These are phyloP conservation scores for Radiomyces spectabilis DNA, from an alignment of 192 early-diverging fungal species.

Conservation along the genomic window DNA sequence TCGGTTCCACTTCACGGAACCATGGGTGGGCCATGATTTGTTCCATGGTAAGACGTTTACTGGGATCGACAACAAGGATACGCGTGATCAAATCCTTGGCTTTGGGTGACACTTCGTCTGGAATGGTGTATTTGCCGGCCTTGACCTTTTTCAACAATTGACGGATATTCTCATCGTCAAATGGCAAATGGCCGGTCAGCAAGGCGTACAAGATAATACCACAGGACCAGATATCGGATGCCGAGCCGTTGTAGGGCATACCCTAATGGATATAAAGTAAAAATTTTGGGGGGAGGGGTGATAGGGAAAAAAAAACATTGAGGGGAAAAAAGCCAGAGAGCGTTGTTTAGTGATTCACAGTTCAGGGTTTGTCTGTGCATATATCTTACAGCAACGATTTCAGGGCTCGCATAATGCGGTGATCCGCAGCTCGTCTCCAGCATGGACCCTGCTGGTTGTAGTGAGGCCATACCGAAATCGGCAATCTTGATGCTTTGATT, in stretches of 20 bases:
- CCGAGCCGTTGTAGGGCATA: constrained; percentile 54
- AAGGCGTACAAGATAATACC: constrained; percentile 69
- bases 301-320: background rate
- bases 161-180: constrained; percentile 72
- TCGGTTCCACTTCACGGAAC: constrained; percentile 32
- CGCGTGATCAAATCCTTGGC: constrained; percentile 39
- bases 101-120: constrained; percentile 35
- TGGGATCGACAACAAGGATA: constrained; percentile 39
- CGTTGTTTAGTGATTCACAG: background rate
- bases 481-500: constrained; percentile 70
- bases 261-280: constrained; percentile 29
- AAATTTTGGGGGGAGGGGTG: background rate
- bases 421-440: constrained; percentile 64
- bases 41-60: constrained; percentile 37
- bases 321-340: background rate
- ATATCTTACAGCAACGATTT: constrained; percentile 55
- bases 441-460: constrained; percentile 37
- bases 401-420: constrained; percentile 68
- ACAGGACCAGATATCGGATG: constrained; percentile 70
- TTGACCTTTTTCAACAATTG: constrained; percentile 53
- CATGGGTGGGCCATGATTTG: constrained; percentile 42
- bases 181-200: constrained; percentile 65
- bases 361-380: background rate
- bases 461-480: constrained; percentile 88
- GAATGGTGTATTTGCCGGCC: constrained; percentile 41